Conservation (phyloP, 2,329 filamentous ascomycete genomes). For the Hortaea sp. region DNA sequence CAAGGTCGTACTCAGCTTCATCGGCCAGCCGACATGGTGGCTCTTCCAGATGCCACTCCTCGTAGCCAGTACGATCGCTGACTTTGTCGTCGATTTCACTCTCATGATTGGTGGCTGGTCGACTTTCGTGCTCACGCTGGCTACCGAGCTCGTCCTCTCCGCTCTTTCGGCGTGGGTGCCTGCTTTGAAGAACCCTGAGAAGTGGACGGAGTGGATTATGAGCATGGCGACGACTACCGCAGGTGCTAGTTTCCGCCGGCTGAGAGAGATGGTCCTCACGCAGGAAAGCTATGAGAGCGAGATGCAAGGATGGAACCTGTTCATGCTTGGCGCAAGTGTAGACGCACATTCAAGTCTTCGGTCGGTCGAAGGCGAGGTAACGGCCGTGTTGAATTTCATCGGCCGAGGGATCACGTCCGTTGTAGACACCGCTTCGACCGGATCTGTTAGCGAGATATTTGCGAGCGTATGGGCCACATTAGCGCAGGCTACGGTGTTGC, state of each 20-base stretch:
- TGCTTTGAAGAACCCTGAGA: neutral
- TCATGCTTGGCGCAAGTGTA: constrained; percentile 15
- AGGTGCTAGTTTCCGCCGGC: neutral
- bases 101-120: constrained; percentile 46
- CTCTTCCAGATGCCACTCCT: constrained; percentile 59
- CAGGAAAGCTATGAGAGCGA: constrained; percentile 4
- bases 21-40: constrained; percentile 66
- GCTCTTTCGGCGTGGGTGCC: constrained; percentile 2
- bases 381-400: constrained; percentile 12
- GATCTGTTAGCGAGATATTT: constrained; percentile 11
- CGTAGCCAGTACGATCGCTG: constrained; percentile 62
- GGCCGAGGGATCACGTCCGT: constrained; percentile 14
- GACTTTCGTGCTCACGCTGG: constrained; percentile 7
- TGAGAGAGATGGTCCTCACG: constrained; percentile 13
- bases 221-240: constrained; percentile 13
- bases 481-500: constrained; percentile 6
- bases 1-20: constrained; percentile 67
- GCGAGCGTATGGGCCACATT: constrained; percentile 4
- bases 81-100: constrained; percentile 65
- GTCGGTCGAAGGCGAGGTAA: constrained; percentile 14
- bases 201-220: constrained; percentile 5
- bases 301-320: constrained; percentile 16
- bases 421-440: constrained; percentile 17
- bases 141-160: constrained; percentile 6
- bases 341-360: constrained; percentile 21